Evolutionary conservation across 257 asterid species (phyloP), one percentile per base, ranked within the genome.

Genomic region (Galeopsis tetrahit): DNA sequence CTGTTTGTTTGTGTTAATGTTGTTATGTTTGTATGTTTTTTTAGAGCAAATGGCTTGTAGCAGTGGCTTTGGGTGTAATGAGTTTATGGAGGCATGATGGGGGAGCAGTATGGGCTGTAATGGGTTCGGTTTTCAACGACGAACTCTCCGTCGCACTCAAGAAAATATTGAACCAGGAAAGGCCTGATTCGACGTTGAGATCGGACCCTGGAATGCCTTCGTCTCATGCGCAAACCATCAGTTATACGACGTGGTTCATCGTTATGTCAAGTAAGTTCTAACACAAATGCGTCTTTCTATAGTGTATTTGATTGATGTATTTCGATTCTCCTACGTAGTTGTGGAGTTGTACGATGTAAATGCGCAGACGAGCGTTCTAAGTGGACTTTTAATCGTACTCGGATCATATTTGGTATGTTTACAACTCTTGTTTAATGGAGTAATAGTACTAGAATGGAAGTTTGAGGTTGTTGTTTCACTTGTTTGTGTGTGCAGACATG

Each of bases 181-280:
- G 98, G 68, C 98, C 98, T 2, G 69, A 73, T 78, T 61, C 92
- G 39, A 77, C 84, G 10, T 51, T 82, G 73, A 85, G 90, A 82
- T 79, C 96, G 3, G 97, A 87, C 73, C 98, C 97, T 0, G 98
- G 98, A 63, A 91, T 93, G 98, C 97, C 98, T 14, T 93, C 98
- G 43, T 86, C 96, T 21, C 98, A 91, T 69, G 93, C 97, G 0
- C 97, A 89, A 60, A 72, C 90, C 73, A 83, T 93, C 73, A 85
- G 78, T 73, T 93, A 69, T 61, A 72, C 82, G 1, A 32, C 84
- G 17, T 64, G 76, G 13, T 89, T 83, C 63, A 61, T 82, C 81
- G 69, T 73, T 60, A 15, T 86, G 21, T 89, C 92, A 35, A 56
- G 98, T 93, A 86, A 72, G 75, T 58, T 36, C 63, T 48, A 33